phyloP scores from a whole-genome alignment of 2,329 filamentous ascomycete genomes.

The Sphaerostilbella broomeana region DNA sequence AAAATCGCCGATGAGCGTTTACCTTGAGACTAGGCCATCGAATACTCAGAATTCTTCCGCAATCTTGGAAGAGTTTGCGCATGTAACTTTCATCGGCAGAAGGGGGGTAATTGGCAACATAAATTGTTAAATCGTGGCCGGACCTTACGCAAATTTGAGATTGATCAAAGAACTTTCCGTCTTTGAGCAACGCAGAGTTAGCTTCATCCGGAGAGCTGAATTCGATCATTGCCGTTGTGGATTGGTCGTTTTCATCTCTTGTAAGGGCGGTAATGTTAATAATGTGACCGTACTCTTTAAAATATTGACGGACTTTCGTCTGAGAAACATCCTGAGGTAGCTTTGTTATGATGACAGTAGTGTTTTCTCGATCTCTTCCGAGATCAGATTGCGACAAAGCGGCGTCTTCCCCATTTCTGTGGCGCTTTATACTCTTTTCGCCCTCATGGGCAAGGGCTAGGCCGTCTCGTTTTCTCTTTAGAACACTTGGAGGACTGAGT shows the following conservation, averaged over 20 bases:
- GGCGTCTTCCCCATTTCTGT: constrained; percentile 40
- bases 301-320: constrained; percentile 77
- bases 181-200: constrained; percentile 69
- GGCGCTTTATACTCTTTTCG: constrained; percentile 59
- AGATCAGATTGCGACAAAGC: constrained; percentile 30
- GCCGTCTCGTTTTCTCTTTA: constrained; percentile 70
- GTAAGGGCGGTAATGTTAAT: constrained; percentile 64
- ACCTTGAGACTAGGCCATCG: constrained; percentile 88
- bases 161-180: constrained; percentile 72
- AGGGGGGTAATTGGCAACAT: constrained; percentile 83
- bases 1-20: constrained; percentile 85
- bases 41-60: constrained; percentile 76
- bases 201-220: constrained; percentile 78
- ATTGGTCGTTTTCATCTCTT: constrained; percentile 52
- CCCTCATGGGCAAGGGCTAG: constrained; percentile 37
- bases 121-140: constrained; percentile 75
- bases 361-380: constrained; percentile 86
- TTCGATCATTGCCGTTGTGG: constrained; percentile 71
- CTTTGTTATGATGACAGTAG: constrained; percentile 73
- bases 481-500: constrained; percentile 35
- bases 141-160: constrained; percentile 66
- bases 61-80: constrained; percentile 61
- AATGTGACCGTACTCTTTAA: constrained; percentile 82
- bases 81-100: constrained; percentile 66
- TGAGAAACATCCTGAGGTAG: constrained; percentile 64